phyloP scores from a whole-genome alignment of 129 eudicot genomes.

The Flaveria robusta region DNA sequence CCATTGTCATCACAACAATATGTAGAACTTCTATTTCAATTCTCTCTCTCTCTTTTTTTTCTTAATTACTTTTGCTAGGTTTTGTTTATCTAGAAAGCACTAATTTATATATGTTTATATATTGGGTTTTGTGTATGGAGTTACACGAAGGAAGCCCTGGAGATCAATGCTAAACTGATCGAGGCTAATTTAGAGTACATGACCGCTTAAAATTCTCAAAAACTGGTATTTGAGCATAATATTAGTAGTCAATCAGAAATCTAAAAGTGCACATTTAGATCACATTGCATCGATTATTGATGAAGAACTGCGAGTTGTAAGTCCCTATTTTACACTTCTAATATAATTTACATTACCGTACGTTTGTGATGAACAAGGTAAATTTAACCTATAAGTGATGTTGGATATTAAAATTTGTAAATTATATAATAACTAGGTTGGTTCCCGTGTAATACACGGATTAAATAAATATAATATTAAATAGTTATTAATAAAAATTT shows the following conservation, averaged over 20 bases:
- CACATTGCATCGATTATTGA: conserved; percentile 47
- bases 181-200: conserved; percentile 71
- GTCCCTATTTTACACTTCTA: conserved; percentile 19
- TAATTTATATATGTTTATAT: no score
- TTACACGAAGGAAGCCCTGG: conserved; percentile 83
- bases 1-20: conserved; percentile 56
- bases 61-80: neutral
- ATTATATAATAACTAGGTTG: no score
- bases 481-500: no score
- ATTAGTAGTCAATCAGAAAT: conserved; percentile 31
- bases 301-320: conserved; percentile 70
- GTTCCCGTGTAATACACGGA: no score
- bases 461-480: no score
- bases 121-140: conserved; percentile 19
- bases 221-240: conserved; percentile 60
- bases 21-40: conserved; percentile 28
- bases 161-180: conserved; percentile 61
- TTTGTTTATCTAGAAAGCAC: conserved; percentile 1
- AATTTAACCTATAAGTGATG: no score
- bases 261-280: conserved; percentile 30
- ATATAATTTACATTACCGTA: no score
- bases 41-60: neutral
- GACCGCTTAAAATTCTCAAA: conserved; percentile 90
- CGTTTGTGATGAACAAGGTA: no score
- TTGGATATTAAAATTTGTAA: no score